These are phyloP conservation scores for Fusarium illudens DNA, from an alignment of 2,329 filamentous ascomycete genomes.

Conservation along the genomic window DNA sequence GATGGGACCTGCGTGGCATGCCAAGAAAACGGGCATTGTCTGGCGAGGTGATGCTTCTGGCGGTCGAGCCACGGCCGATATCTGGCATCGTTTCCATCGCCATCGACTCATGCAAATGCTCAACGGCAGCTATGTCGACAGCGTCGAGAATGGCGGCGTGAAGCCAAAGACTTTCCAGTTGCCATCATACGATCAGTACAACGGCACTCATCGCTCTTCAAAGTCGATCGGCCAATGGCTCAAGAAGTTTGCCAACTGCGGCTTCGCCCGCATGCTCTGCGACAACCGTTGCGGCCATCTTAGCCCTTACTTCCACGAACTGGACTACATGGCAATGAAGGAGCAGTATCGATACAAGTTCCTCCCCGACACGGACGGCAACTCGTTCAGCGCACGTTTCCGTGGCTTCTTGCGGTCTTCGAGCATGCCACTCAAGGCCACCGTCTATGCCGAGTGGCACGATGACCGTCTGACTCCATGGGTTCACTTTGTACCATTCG, in stretches of 20 bases:
- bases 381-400: slow-evolving; percentile 70
- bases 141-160: slow-evolving; percentile 53
- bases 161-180: slow-evolving; percentile 60
- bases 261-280: slow-evolving; percentile 56
- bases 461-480: slow-evolving; percentile 73
- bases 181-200: slow-evolving; percentile 54
- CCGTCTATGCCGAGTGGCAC: slow-evolving; percentile 79
- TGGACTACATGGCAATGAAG: slow-evolving; percentile 52
- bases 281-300: slow-evolving; percentile 52
- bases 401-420: slow-evolving; percentile 70
- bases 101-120: slow-evolving; percentile 75
- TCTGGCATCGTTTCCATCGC: slow-evolving; percentile 75
- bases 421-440: slow-evolving; percentile 74
- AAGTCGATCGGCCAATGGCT: slow-evolving; percentile 54
- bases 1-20: slow-evolving; percentile 65
- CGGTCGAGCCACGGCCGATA: slow-evolving; percentile 60
- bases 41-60: slow-evolving; percentile 74
- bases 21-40: slow-evolving; percentile 63
- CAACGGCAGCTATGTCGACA: slow-evolving; percentile 66
- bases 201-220: slow-evolving; percentile 47
- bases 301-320: slow-evolving; percentile 46
- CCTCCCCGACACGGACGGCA: slow-evolving; percentile 76
- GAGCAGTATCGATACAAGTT: slow-evolving; percentile 68
- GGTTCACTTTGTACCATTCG: slow-evolving; percentile 77
- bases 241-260: slow-evolving; percentile 50